Conservation (phyloP, 176 grass and related monocot genomes). For the Ensete glaucum region DNA sequence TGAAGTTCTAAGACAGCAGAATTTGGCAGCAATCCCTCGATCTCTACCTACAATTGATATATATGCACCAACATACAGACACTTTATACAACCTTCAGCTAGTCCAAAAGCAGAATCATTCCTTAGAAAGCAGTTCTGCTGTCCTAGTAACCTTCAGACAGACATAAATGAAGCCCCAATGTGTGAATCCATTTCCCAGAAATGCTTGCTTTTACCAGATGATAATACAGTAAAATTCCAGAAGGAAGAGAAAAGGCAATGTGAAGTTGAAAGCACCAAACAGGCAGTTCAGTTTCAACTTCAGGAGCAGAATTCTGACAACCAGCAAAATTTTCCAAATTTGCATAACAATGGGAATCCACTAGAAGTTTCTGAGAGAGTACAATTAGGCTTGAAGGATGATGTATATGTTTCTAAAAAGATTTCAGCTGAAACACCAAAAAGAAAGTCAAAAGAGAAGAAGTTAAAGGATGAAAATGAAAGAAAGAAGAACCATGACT, state of each 20-base stretch:
- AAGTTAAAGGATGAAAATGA: constrained; percentile 28
- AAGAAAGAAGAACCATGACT: constrained; percentile 46
- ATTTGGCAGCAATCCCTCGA: background rate
- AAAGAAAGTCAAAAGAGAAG: constrained; percentile 30
- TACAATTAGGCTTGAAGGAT: background rate
- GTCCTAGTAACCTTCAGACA: constrained; percentile 5
- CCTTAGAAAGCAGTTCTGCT: constrained; percentile 17
- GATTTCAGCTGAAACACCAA: background rate
- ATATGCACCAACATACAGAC: constrained; percentile 25
- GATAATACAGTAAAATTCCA: constrained; percentile 14
- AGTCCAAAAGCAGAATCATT: constrained; percentile 20
- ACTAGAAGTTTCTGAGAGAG: constrained; percentile 9
- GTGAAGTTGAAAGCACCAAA: constrained; percentile 13
- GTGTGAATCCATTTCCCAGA: background rate
- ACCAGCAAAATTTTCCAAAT: constrained; percentile 17
- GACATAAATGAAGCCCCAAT: constrained; percentile 22
- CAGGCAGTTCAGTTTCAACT: constrained; percentile 13
- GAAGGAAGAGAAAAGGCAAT: constrained; percentile 1
- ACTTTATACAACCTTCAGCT: constrained; percentile 22
- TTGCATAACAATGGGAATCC: constrained; percentile 21
- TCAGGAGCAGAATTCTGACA: constrained; percentile 21
- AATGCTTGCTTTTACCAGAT: constrained; percentile 20
- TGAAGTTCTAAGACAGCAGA: constrained; percentile 19
- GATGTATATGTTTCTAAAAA: background rate
- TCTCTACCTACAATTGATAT: constrained; percentile 16